These are phyloP conservation scores for Pseudogymnoascus sp. DNA, from an alignment of 2,329 filamentous ascomycete genomes.

Conservation along the genomic window DNA sequence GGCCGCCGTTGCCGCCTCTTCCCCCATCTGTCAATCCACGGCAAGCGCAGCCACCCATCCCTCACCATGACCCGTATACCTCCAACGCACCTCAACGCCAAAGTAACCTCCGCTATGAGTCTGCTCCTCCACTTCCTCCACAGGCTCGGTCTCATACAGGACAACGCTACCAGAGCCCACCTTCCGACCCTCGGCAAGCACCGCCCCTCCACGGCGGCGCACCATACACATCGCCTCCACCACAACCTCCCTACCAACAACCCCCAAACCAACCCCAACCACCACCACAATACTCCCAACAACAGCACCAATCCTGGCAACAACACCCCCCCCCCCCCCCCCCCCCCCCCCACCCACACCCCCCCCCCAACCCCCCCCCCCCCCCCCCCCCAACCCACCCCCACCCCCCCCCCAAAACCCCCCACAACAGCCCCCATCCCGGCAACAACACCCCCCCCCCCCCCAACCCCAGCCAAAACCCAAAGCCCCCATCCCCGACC, in stretches of 20 bases:
- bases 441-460: constrained; percentile 23
- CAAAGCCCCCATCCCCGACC: constrained; percentile 35
- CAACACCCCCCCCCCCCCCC: constrained; percentile 21
- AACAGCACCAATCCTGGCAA: constrained; percentile 23
- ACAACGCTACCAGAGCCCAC: constrained; percentile 19
- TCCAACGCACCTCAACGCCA: constrained; percentile 19
- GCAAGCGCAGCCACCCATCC: constrained; percentile 13
- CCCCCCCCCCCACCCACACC: constrained; percentile 29
- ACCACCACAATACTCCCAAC: constrained; percentile 22
- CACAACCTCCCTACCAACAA: constrained; percentile 1
- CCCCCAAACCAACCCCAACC: constrained; percentile 12
- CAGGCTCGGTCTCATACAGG: constrained; percentile 20
- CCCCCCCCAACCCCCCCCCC: constrained; percentile 48
- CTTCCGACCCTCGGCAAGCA: constrained; percentile 10
- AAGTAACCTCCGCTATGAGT: constrained; percentile 25
- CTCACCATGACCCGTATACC: constrained; percentile 13
- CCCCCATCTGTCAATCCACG: constrained; percentile 13
- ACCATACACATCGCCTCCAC: constrained; percentile 14
- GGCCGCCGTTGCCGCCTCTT: constrained; percentile 24
- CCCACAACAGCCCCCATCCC: constrained; percentile 24
- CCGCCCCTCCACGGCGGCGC: constrained; percentile 2
- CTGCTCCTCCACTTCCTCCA: constrained; percentile 23
- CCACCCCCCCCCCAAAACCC: constrained; percentile 39
- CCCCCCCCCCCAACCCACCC: constrained; percentile 30
- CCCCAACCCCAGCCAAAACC: constrained; percentile 30